Conservation (phyloP, 2,329 filamentous ascomycete genomes). For the Cladobotryum mycophilum region DNA sequence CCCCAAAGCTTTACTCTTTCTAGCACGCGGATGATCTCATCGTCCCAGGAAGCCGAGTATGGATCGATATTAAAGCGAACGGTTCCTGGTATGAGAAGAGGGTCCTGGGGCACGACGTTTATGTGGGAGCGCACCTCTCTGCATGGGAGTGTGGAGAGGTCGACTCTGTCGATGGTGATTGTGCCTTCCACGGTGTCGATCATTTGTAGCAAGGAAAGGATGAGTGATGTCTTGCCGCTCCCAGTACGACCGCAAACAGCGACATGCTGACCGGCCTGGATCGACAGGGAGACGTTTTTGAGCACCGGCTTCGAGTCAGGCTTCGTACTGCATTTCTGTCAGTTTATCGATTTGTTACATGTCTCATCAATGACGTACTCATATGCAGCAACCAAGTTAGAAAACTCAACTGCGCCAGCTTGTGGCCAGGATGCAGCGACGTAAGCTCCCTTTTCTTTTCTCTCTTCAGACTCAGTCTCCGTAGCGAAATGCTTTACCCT, state of each 20-base stretch:
- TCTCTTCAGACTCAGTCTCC: conserved; percentile 15
- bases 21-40: conserved; percentile 36
- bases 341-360: neutral
- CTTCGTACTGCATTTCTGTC: conserved; percentile 13
- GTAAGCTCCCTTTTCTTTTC: conserved; percentile 5
- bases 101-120: conserved; percentile 44
- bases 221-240: conserved; percentile 31
- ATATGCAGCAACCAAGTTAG: conserved; percentile 24
- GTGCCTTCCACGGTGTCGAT: conserved; percentile 35
- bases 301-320: conserved; percentile 19
- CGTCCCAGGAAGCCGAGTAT: conserved; percentile 27
- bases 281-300: conserved; percentile 21
- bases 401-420: conserved; percentile 24
- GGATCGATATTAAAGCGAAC: conserved; percentile 47
- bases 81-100: conserved; percentile 42
- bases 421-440: conserved; percentile 24
- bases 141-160: conserved; percentile 21
- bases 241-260: conserved; percentile 40
- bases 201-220: conserved; percentile 40
- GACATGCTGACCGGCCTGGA: conserved; percentile 30
- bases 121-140: conserved; percentile 24
- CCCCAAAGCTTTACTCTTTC: conserved; percentile 38
- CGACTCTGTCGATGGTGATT: conserved; percentile 40
- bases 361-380: conserved; percentile 1
- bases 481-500: conserved; percentile 29